Conservation (phyloP, 2,329 filamentous ascomycete species). For the Fusarium illudens region DNA sequence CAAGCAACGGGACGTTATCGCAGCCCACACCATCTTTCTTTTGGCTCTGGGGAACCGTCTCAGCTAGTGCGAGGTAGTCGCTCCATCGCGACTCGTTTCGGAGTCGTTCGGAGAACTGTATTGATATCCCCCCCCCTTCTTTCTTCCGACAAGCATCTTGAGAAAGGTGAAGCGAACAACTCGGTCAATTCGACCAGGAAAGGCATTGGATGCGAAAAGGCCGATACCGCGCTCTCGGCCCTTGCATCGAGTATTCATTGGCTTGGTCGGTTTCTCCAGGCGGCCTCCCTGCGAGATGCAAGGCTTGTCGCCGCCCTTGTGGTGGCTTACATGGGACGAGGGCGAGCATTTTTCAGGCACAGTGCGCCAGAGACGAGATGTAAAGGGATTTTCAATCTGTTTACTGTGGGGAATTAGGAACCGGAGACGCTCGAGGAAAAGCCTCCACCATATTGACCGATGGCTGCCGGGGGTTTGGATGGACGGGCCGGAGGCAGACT, state of each 20-base stretch:
- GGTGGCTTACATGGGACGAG: conserved; percentile 21
- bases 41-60: conserved; percentile 9
- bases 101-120: conserved; percentile 5
- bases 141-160: conserved; percentile 2
- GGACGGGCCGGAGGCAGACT: conserved; percentile 31
- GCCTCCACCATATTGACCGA: conserved; percentile 21
- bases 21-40: conserved; percentile 21
- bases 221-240: conserved; percentile 19
- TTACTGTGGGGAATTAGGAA: conserved; percentile 22
- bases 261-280: conserved; percentile 6
- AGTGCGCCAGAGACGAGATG: conserved; percentile 23
- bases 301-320: conserved; percentile 12
- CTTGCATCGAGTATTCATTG: conserved; percentile 9
- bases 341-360: conserved; percentile 23
- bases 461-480: conserved; percentile 16
- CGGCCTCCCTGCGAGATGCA: conserved; percentile 18
- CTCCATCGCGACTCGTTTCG: neutral
- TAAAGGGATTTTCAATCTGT: neutral
- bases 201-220: conserved; percentile 12
- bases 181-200: conserved; percentile 11
- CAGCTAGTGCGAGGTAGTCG: conserved; percentile 6
- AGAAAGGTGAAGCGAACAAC: neutral
- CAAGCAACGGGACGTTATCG: conserved; percentile 3
- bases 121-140: neutral
- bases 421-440: conserved; percentile 11